Conservation (phyloP, 208 protist species). For the Leishmania major region DNA sequence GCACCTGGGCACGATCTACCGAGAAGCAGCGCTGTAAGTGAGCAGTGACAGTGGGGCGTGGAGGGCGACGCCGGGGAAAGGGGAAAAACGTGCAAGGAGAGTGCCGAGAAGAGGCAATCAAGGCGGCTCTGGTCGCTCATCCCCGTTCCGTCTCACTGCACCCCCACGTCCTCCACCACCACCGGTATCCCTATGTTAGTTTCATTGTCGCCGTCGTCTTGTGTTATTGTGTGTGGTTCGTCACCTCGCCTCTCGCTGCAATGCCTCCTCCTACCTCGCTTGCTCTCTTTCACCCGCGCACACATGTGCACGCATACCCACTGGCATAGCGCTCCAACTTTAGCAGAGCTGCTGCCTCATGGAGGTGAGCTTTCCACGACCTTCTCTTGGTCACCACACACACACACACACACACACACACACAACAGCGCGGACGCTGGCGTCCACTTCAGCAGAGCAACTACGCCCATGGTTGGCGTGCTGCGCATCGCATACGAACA, state of each 20-base stretch:
- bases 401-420: neutral
- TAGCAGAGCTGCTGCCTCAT: neutral
- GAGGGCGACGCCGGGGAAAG: neutral
- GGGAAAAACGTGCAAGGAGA: neutral
- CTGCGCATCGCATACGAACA: neutral
- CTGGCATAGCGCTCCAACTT: neutral
- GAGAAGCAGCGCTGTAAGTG: neutral
- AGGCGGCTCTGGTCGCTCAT: neutral
- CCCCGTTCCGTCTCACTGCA: neutral
- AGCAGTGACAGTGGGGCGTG: neutral
- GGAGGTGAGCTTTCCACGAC: neutral
- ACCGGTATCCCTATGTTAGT: no score
- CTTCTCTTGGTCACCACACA: neutral
- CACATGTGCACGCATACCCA: neutral
- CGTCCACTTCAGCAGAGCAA: no score
- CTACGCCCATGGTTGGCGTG: neutral
- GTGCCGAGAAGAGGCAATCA: neutral
- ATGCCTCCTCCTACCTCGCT: neutral
- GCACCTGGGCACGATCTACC: no score
- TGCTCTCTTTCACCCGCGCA: neutral
- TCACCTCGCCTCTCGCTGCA: neutral
- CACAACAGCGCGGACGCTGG: neutral
- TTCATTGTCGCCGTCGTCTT: neutral
- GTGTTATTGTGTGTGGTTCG: neutral
- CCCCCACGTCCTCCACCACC: neutral